phyloP scores from a whole-genome alignment of 2,329 filamentous ascomycete genomes.

The Chaetomiaceae sp. region DNA sequence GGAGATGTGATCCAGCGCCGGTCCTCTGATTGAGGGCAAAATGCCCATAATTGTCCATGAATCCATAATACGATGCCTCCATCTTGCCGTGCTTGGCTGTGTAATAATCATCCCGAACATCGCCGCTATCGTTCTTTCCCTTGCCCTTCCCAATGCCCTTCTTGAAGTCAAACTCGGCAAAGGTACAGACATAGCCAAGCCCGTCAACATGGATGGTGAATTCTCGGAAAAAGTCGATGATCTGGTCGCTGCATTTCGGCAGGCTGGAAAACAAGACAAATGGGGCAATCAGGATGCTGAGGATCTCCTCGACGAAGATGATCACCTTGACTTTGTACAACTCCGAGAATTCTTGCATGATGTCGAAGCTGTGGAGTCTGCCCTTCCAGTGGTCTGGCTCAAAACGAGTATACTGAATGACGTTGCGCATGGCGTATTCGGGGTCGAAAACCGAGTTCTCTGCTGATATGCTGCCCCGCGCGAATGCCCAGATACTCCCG shows the following conservation, averaged over 20 bases:
- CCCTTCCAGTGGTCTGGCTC: constrained; percentile 84
- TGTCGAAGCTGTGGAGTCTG: constrained; percentile 87
- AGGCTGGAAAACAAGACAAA: constrained; percentile 83
- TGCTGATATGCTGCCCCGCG: constrained; percentile 78
- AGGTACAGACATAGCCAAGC: constrained; percentile 92
- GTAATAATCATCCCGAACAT: constrained; percentile 87
- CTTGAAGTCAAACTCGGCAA: constrained; percentile 96
- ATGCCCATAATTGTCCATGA: constrained; percentile 86
- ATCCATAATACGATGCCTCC: constrained; percentile 94
- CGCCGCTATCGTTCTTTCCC: constrained; percentile 38
- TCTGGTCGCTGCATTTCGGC: constrained; percentile 82
- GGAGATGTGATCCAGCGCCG: constrained; percentile 58
- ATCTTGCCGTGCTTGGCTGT: constrained; percentile 96
- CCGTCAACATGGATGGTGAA: constrained; percentile 97
- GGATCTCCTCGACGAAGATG: constrained; percentile 86
- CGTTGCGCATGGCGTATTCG: constrained; percentile 79
- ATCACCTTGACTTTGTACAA: constrained; percentile 90
- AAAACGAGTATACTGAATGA: constrained; percentile 91
- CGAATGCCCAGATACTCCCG: constrained; percentile 76
- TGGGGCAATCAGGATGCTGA: constrained; percentile 89
- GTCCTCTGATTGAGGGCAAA: constrained; percentile 73
- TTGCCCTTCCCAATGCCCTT: constrained; percentile 57
- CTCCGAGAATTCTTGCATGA: constrained; percentile 82
- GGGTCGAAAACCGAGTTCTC: constrained; percentile 90
- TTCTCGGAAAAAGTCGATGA: constrained; percentile 97